Evolutionary conservation across 106 monocot genomes (phyloP), one percentile per base, ranked within the genome.

Genomic region (Dioscorea dumetorum): DNA sequence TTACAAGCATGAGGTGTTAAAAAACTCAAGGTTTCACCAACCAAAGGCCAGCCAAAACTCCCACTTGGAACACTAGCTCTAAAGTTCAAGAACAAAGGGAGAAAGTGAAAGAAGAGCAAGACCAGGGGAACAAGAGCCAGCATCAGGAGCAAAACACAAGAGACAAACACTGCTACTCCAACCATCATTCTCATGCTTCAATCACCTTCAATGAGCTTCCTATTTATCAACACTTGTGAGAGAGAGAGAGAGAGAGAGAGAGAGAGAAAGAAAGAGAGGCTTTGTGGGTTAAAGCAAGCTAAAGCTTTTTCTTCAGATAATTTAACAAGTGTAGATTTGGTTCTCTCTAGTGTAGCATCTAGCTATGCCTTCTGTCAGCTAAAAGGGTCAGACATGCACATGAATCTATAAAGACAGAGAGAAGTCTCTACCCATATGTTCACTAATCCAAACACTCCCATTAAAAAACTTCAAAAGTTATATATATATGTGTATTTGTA

Each of bases 11-110:
- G 94, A 15, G 86, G 87, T 12, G 50, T 82, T 49, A 94, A 71
- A 63, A 87, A 94, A 0, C 68, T 71, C 78, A 87, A 71, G 49
- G 94, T 94, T 65, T 94, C 90, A 18, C 94, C 94, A 58, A 90
- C 54, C 33, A 94, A 60, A 70, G 90, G 93, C 89, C 89, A 94
- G 6, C 93, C 93, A 79, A 94, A 89, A 67, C 75, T 87, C 18
- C 93, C 93, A n/a, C 57, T 73, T 62, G 90, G 90, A 49, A 78
- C 62, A 41, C 8, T 28, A 28, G 28, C 49, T 20, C 57, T 22
- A 62, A 60, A 62, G 49, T 80, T 79, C 56, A 87, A 13, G 8
- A 87, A 23, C 73, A 77, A 80, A 2, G 86, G 86, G 24, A 77
- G 73, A 61, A 76, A 79, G 51, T 87, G 82, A 63, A 19, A 21